Conservation (phyloP, 2,329 filamentous ascomycete genomes). For the Nothophaeocryptopus gaeumannii region DNA sequence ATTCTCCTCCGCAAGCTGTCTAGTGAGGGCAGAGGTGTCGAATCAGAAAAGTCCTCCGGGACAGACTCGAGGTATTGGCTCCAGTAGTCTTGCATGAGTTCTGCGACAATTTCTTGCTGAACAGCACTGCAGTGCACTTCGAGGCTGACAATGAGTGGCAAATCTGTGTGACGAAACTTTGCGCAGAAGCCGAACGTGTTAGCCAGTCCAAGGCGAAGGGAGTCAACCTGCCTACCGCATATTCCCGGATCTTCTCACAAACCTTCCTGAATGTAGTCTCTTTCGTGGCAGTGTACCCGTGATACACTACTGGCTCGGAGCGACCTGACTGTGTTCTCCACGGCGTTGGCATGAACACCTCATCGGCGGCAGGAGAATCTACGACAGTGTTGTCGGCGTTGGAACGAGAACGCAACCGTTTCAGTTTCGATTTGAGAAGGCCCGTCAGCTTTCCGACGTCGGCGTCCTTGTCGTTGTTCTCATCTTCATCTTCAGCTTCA, state of each 20-base stretch:
- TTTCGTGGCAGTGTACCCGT: slow-evolving; percentile 72
- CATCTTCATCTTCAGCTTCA: slow-evolving; percentile 23
- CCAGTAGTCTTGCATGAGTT: slow-evolving; percentile 92
- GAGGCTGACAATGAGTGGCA: slow-evolving; percentile 87
- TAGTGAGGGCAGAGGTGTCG: slow-evolving; percentile 62
- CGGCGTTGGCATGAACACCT: slow-evolving; percentile 27
- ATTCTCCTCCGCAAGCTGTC: slow-evolving; percentile 75
- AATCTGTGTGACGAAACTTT: slow-evolving; percentile 38
- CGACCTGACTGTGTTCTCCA: slow-evolving; percentile 30
- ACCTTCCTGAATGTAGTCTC: slow-evolving; percentile 86
- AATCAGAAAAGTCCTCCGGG: slow-evolving; percentile 45
- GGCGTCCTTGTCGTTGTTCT: slow-evolving; percentile 27
- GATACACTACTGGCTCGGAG: slow-evolving; percentile 33
- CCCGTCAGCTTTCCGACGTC: slow-evolving; percentile 35
- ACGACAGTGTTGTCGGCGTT: slow-evolving; percentile 12
- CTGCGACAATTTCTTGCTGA: slow-evolving; percentile 84
- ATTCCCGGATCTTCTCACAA: slow-evolving; percentile 70
- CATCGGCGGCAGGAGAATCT: slow-evolving; percentile 14
- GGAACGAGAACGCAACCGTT: slow-evolving; percentile 23
- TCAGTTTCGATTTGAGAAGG: slow-evolving; percentile 30
- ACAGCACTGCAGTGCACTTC: slow-evolving; percentile 81
- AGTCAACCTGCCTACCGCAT: slow-evolving; percentile 64
- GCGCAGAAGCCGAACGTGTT: no score
- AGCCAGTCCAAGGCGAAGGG: no score
- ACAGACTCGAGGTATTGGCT: slow-evolving; percentile 67